A percentile compares a stretch with the other conserved stretches of the same genome.
Conservation (phyloP, 2,329 filamentous ascomycete genomes). For the Xylariaceae sp. region DNA sequence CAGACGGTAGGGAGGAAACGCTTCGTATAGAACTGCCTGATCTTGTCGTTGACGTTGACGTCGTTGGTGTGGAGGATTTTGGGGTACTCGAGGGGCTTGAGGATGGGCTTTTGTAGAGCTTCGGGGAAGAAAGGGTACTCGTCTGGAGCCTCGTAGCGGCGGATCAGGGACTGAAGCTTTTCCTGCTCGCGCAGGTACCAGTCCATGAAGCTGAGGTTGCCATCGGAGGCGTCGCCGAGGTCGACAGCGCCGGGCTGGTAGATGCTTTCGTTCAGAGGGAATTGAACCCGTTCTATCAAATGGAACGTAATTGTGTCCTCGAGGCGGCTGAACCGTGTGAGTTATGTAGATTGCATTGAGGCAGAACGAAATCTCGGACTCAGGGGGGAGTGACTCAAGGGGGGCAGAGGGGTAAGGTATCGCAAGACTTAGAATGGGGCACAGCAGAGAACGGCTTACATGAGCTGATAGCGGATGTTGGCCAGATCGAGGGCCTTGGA, state of each 20-base stretch:
- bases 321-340: constrained; percentile 61
- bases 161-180: constrained; percentile 83
- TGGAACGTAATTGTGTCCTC: constrained; percentile 98
- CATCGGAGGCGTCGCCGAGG: constrained; percentile 50
- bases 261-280: constrained; percentile 84
- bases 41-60: constrained; percentile 84
- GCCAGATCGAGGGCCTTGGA: constrained; percentile 81
- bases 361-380: not conserved
- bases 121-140: constrained; percentile 96
- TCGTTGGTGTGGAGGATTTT: constrained; percentile 80
- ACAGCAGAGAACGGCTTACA: constrained; percentile 52
- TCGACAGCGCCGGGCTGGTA: constrained; percentile 77
- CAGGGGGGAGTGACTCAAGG: constrained; percentile 6
- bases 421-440: not conserved
- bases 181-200: constrained; percentile 92
- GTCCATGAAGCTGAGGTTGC: constrained; percentile 74
- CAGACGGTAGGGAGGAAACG: constrained; percentile 82
- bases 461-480: constrained; percentile 90
- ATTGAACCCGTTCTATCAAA: constrained; percentile 96
- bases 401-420: not conserved
- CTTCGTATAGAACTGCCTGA: constrained; percentile 81
- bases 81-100: constrained; percentile 86
- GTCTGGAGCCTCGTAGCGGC: constrained; percentile 92
- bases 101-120: constrained; percentile 71
- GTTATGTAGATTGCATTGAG: too few relatives aligned